Evolutionary conservation across 169 alveolate species (phyloP).

Genomic region (Plasmodium fragile): DNA sequence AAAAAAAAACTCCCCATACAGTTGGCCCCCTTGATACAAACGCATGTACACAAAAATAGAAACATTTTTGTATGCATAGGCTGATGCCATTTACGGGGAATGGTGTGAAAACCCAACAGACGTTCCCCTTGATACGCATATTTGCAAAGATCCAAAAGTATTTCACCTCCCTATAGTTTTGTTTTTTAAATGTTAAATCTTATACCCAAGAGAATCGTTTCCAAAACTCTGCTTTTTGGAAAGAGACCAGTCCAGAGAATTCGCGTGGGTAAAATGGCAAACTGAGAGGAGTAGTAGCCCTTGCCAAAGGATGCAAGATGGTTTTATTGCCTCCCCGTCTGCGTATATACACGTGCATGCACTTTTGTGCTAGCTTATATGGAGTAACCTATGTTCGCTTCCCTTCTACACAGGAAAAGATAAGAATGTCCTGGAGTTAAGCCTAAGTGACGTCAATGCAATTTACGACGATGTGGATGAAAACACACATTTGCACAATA

Average conservation of each 20-base stretch:
- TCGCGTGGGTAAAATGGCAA: slow-evolving; percentile 77
- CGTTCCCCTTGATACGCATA: not conserved
- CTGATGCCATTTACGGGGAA: not conserved
- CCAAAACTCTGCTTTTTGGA: slow-evolving; percentile 81
- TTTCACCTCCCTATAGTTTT: not conserved
- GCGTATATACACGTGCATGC: not conserved
- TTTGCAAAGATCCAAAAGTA: not conserved
- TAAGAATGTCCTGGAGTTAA: slow-evolving; percentile 68
- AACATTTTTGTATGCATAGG: not conserved
- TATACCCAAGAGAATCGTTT: slow-evolving; percentile 76
- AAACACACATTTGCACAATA: slow-evolving; percentile 40
- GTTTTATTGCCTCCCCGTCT: not conserved
- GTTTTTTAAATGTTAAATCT: slow-evolving; percentile 80
- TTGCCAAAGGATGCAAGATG: not conserved
- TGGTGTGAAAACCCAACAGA: not conserved
- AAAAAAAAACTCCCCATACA: not conserved
- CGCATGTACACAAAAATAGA: not conserved
- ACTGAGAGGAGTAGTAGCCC: slow-evolving; percentile 21
- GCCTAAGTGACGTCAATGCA: slow-evolving; percentile 59
- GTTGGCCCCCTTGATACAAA: not conserved
- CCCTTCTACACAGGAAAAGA: slow-evolving; percentile 33
- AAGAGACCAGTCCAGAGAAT: slow-evolving; percentile 83
- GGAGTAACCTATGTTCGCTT: not conserved
- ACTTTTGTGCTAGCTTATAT: not conserved
- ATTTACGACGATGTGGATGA: slow-evolving; percentile 65